Evolutionary conservation across 108 stramenopile species (phyloP).

Genomic region (Pseudonitzschia multiseries): DNA sequence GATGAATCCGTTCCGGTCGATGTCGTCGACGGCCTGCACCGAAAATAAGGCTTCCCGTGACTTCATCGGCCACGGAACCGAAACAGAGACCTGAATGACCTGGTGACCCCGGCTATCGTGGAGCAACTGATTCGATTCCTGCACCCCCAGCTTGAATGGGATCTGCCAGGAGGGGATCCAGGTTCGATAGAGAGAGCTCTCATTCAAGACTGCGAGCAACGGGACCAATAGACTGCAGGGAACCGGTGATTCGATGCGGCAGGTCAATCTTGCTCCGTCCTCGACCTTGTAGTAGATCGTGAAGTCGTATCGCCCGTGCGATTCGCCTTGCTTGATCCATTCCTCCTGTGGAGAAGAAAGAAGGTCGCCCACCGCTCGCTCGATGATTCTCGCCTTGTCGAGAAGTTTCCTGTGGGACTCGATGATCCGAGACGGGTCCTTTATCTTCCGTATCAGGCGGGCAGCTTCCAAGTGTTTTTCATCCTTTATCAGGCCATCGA

Average conservation of each 20-base stretch:
- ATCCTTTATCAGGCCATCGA: conserved; percentile 8
- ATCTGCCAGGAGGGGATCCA: conserved; percentile 64
- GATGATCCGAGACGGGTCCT: not conserved
- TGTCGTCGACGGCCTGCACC: conserved; percentile 69
- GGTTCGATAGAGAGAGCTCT: conserved; percentile 60
- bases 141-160: conserved; percentile 52
- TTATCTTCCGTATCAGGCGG: conserved; percentile 29
- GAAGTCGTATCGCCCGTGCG: conserved; percentile 52
- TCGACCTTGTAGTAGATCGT: conserved; percentile 73
- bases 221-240: conserved; percentile 55
- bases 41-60: conserved; percentile 51
- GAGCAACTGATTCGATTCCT: conserved; percentile 46
- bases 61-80: conserved; percentile 68
- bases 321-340: conserved; percentile 68
- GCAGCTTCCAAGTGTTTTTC: conserved; percentile 49
- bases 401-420: not conserved
- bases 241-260: conserved; percentile 69
- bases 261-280: conserved; percentile 38
- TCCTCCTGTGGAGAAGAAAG: conserved; percentile 28
- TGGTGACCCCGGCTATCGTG: conserved; percentile 59
- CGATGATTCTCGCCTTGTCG: not conserved
- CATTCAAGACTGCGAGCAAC: conserved; percentile 68
- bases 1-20: conserved; percentile 44
- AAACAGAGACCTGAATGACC: conserved; percentile 45
- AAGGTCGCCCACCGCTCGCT: conserved; percentile 32